Base-by-base conservation (phyloP, 805 yeast genomes). In the Blastobotrys robertii region DNA sequence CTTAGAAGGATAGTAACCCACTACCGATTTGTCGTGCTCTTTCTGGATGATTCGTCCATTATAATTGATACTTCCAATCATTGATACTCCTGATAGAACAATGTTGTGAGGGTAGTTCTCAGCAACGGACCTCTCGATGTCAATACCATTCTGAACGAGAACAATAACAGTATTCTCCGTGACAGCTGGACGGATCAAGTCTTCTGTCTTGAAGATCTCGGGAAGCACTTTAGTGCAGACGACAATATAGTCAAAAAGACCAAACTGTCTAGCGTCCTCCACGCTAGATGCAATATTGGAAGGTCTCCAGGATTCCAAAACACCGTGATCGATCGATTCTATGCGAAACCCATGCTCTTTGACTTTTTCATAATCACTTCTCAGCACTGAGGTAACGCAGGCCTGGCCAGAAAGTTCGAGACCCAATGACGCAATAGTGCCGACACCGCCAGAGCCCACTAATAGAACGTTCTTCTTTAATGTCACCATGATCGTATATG, bases 361-460 rank as follows among this genome's bases (percentile, higher is more conserved):
- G 29, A 81, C 78, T 30, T 58, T 59, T 2, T 73, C 72, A 59
- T 77, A 81, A 51, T 78, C 81, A 19, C 85, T 73, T 56, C 92
- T 70, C 3, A 79, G 71, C 4, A 81, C 81, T 10, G 76, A 65
- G 2, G 86, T 75, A 9, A 82, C 78, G 16, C 66, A 65, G 8
- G 76, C 68, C 35, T 66, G 59, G 0, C 71, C 74, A 36, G 70
- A 66, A 34, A 59, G 57, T 50, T 67, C 69, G 29, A 85, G 65
- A 0, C 83, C 75, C 39, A 79, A 70, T 0, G 94, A 84, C 2
- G 81, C 79, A 30, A 85, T 74, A 12, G 85, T 72, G 31, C 95
- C 95, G 8, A 85, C 92, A 32, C 94, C 95, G 11, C 95, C 95
- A 35, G 85, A 73, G 8, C 95, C 95, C 33, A 84, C 72, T 8